phyloP scores from a whole-genome alignment of 768 basidiomycete genomes.

The Phlebiopsis gigantea region DNA sequence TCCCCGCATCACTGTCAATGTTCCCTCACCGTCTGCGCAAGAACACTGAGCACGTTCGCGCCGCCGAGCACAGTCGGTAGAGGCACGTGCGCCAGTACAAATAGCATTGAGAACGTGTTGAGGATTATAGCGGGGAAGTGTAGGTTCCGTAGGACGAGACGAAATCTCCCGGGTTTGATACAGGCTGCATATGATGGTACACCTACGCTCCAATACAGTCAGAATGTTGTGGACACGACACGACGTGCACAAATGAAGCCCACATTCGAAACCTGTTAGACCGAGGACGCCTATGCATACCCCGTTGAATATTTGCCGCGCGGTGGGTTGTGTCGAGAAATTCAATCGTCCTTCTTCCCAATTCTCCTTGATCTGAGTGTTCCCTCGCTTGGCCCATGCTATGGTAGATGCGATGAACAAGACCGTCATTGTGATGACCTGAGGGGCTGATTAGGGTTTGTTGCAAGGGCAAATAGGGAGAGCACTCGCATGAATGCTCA shows the following conservation, averaged over 20 bases:
- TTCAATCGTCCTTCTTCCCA: constrained; percentile 35
- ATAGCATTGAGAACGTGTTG: constrained; percentile 50
- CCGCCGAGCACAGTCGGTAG: constrained; percentile 41
- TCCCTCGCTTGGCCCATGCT: constrained; percentile 49
- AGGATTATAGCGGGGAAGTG: constrained; percentile 54
- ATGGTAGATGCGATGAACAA: constrained; percentile 46
- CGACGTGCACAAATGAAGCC: constrained; percentile 9
- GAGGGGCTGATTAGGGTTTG: constrained; percentile 4
- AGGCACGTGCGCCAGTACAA: constrained; percentile 58
- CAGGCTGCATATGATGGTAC: constrained; percentile 61
- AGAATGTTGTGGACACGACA: not conserved
- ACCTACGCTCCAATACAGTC: constrained; percentile 30
- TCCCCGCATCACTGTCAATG: no score
- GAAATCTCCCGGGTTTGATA: constrained; percentile 51
- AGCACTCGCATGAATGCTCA: constrained; percentile 53
- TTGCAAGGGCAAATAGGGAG: not conserved
- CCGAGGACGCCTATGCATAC: constrained; percentile 69
- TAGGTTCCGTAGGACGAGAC: constrained; percentile 58
- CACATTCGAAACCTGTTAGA: constrained; percentile 63
- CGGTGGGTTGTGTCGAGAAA: constrained; percentile 27
- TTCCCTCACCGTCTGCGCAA: constrained; percentile 57
- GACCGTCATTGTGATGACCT: constrained; percentile 52
- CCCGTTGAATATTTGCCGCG: constrained; percentile 55
- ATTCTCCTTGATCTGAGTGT: constrained; percentile 38
- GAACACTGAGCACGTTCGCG: constrained; percentile 58